A percentile compares a stretch with the other conserved stretches of the same genome.
phyloP scores from a whole-genome alignment of 139 green algal genomes.

The Zygnema circumcarinatum region DNA sequence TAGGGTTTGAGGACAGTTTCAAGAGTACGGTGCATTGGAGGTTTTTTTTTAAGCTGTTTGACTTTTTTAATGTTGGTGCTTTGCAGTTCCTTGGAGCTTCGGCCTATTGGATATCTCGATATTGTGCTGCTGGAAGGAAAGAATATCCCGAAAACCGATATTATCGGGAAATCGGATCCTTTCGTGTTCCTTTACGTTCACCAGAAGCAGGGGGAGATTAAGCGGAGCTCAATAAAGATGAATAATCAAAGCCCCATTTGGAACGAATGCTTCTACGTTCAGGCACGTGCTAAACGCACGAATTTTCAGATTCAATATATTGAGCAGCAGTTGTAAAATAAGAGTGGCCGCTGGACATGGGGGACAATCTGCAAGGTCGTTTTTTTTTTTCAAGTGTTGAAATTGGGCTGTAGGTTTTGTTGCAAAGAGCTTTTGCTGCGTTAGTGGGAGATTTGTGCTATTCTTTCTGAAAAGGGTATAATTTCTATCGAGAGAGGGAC shows the following conservation, averaged over 20 bases:
- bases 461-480: too few relatives aligned
- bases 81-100: conserved; percentile 40
- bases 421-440: too few relatives aligned
- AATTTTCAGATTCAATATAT: too few relatives aligned
- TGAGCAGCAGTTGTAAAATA: too few relatives aligned
- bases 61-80: neutral
- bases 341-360: too few relatives aligned
- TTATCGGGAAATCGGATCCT: conserved; percentile 53
- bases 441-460: too few relatives aligned
- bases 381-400: too few relatives aligned
- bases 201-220: conserved; percentile 45
- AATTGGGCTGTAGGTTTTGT: too few relatives aligned
- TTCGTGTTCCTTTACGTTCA: conserved; percentile 52
- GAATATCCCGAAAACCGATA: conserved; percentile 40
- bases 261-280: conserved; percentile 51
- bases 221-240: conserved; percentile 44
- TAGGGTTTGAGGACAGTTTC: too few relatives aligned
- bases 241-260: conserved; percentile 35
- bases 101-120: conserved; percentile 37
- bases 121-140: conserved; percentile 48
- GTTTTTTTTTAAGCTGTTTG: neutral
- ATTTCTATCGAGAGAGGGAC: too few relatives aligned
- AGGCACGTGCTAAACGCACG: conserved; percentile 1
- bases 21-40: too few relatives aligned
- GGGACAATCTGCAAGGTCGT: too few relatives aligned